Evolutionary conservation across 352 stramenopile genomes (phyloP).

Genomic region (Globisporangium heterothallicum): DNA sequence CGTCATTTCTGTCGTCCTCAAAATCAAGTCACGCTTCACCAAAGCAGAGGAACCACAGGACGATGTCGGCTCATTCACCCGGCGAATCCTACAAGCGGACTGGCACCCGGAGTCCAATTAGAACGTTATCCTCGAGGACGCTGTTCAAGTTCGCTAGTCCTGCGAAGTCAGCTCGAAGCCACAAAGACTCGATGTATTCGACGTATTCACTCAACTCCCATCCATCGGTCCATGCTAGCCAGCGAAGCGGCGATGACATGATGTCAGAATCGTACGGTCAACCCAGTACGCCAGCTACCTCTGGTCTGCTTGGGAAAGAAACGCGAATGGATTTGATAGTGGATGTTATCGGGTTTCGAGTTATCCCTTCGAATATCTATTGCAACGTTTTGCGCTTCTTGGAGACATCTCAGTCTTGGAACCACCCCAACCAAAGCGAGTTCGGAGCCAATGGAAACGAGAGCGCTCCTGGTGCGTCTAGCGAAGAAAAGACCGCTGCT

Average conservation of each 20-base stretch:
- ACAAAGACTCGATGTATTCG: constrained; percentile 11
- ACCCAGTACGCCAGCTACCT: not conserved
- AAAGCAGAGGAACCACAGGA: not conserved
- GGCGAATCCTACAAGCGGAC: constrained; percentile 6
- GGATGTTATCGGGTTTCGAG: constrained; percentile 68
- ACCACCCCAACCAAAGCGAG: not conserved
- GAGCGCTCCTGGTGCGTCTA: not conserved
- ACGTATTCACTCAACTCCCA: constrained; percentile 9
- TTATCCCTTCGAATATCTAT: constrained; percentile 81
- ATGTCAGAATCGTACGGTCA: constrained; percentile 4
- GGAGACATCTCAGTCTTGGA: constrained; percentile 28
- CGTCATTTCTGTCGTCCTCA: constrained; percentile 23
- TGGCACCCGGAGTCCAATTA: constrained; percentile 13
- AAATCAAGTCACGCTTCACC: constrained; percentile 4
- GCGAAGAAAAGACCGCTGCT: not conserved
- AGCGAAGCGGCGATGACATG: constrained; percentile 9
- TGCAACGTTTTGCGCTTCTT: constrained; percentile 74
- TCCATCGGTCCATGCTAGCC: constrained; percentile 3
- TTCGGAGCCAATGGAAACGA: not conserved
- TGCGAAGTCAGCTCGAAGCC: constrained; percentile 2
- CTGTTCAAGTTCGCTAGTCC: constrained; percentile 19
- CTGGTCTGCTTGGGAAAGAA: constrained; percentile 19
- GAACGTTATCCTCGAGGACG: constrained; percentile 36
- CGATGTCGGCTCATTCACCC: not conserved
- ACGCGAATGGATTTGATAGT: constrained; percentile 59